Conservation (phyloP, 192 early-diverging fungal genomes). For the Backusella sp. region DNA sequence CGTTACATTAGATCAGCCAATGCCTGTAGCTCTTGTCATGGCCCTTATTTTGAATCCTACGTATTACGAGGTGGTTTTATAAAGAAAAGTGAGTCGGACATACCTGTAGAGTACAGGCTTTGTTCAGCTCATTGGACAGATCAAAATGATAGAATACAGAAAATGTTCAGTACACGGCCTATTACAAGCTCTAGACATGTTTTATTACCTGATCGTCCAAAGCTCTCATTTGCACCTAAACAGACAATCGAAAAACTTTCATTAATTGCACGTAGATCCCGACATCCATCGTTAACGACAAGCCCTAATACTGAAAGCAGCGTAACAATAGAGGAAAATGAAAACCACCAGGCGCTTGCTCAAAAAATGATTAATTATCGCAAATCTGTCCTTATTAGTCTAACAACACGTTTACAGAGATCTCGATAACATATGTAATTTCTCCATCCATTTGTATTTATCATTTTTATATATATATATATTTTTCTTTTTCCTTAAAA, state of each 20-base stretch:
- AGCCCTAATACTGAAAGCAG: neutral
- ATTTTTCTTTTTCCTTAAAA: neutral
- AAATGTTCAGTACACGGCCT: slow-evolving; percentile 45
- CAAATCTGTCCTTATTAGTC: slow-evolving; percentile 1
- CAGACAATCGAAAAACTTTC: neutral
- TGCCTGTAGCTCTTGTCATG: slow-evolving; percentile 72
- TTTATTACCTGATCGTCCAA: neutral
- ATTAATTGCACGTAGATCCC: neutral
- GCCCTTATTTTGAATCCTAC: slow-evolving; percentile 74
- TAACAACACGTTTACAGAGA: neutral
- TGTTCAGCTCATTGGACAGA: slow-evolving; percentile 75
- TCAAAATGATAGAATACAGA: slow-evolving; percentile 58
- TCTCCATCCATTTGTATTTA: neutral
- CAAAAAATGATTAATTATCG: neutral
- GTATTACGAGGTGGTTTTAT: slow-evolving; percentile 63
- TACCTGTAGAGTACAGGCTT: slow-evolving; percentile 67
- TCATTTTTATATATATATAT: neutral
- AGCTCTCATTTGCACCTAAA: neutral
- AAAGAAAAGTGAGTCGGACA: slow-evolving; percentile 49
- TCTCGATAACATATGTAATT: neutral
- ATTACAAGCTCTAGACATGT: neutral
- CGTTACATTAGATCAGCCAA: slow-evolving; percentile 60
- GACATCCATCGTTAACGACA: neutral
- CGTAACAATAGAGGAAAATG: neutral
- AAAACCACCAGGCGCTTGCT: neutral